A percentile compares a stretch with the other conserved stretches of the same genome.
Evolutionary conservation across 2,329 filamentous ascomycete genomes (phyloP).

Genomic region (Pseudogymnoascus sp.): DNA sequence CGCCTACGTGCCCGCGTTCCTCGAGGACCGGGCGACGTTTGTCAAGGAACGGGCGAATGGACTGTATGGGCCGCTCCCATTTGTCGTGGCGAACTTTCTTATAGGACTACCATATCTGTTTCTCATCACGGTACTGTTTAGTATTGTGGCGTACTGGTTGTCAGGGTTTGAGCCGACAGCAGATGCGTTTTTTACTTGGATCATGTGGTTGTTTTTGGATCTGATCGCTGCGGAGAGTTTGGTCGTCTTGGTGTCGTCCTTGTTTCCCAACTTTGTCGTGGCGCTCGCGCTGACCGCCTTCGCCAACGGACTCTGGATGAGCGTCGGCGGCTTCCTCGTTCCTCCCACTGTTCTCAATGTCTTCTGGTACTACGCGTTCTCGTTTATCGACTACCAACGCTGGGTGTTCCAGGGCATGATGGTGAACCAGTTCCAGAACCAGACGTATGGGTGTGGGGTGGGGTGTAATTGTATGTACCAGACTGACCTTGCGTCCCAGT

Average conservation of each 20-base stretch:
- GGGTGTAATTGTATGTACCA: conserved; percentile 59
- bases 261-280: conserved; percentile 75
- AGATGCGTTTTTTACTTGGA: conserved; percentile 65
- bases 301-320: conserved; percentile 87
- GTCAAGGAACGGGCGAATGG: conserved; percentile 76
- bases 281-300: conserved; percentile 74
- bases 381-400: conserved; percentile 77
- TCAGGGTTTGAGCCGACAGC: conserved; percentile 63
- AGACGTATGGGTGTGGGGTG: conserved; percentile 53
- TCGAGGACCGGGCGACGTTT: conserved; percentile 69
- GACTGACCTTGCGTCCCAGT: conserved; percentile 53
- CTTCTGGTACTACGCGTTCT: conserved; percentile 82
- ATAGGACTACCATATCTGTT: conserved; percentile 74
- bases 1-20: conserved; percentile 75
- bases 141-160: conserved; percentile 71
- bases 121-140: conserved; percentile 70
- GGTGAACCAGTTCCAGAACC: conserved; percentile 71
- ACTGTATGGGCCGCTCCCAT: conserved; percentile 65
- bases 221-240: conserved; percentile 75
- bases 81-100: conserved; percentile 73
- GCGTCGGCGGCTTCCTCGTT: conserved; percentile 75
- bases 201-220: conserved; percentile 81
- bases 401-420: conserved; percentile 92
- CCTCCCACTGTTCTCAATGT: conserved; percentile 64
- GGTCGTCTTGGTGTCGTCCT: conserved; percentile 65